These are phyloP conservation scores for Torulaspora franciscae DNA, from an alignment of 805 yeast species.

Conservation along the genomic window DNA sequence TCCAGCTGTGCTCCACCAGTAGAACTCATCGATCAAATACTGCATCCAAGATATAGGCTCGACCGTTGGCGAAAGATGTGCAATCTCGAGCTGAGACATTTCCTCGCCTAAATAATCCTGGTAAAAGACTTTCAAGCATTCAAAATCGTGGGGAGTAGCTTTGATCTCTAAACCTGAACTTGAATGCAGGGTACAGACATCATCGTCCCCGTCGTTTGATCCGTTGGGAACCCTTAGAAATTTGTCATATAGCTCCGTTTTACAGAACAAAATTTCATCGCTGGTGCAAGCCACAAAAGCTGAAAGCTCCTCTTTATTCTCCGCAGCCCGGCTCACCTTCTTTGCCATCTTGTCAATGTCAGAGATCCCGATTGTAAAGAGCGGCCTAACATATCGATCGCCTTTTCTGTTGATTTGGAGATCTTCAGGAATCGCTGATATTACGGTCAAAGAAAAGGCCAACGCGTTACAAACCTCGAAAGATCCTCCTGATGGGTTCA, in stretches of 20 bases:
- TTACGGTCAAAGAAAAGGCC: conserved; percentile 25
- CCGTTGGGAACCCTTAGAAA: conserved; percentile 20
- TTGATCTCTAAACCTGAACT: conserved; percentile 14
- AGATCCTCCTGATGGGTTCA: conserved; percentile 27
- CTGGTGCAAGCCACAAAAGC: conserved; percentile 34
- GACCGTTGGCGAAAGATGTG: conserved; percentile 9
- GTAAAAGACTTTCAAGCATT: conserved; percentile 14
- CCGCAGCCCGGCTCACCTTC: conserved; percentile 12
- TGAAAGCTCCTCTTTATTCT: conserved; percentile 5
- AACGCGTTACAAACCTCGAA: conserved; percentile 30
- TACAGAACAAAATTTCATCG: conserved; percentile 28
- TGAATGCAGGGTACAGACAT: conserved; percentile 14
- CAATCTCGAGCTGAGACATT: conserved; percentile 12
- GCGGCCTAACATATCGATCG: conserved; percentile 15
- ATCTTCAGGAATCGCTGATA: conserved; percentile 19
- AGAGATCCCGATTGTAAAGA: conserved; percentile 23
- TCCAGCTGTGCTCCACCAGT: conserved; percentile 31
- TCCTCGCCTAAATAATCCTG: conserved; percentile 16
- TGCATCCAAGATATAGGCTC: conserved; percentile 34
- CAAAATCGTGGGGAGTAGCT: conserved; percentile 31
- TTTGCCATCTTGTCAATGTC: conserved; percentile 20
- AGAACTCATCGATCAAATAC: conserved; percentile 30
- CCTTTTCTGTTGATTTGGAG: conserved; percentile 7
- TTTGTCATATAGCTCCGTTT: conserved; percentile 27
- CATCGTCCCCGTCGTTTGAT: conserved; percentile 1